Base-by-base conservation (phyloP, 768 basidiomycete species). In the Pilatotrama ljubarskyi region DNA sequence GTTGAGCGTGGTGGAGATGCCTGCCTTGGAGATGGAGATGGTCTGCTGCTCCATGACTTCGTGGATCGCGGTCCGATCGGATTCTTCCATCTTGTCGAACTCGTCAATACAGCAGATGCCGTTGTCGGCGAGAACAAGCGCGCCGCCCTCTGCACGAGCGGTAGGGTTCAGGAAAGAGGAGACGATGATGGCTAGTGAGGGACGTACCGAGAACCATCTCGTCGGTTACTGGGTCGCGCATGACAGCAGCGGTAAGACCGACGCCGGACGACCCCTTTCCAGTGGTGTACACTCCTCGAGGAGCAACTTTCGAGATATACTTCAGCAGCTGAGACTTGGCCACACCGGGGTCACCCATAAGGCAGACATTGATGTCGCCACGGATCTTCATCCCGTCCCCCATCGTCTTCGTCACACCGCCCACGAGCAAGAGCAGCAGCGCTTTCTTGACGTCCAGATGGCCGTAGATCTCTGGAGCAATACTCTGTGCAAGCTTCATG, bases 11-110 rank as follows among this genome's bases (percentile, higher is more conserved):
- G 97, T 99, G 9, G 96, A 95, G 70, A 99, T 99, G 22, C 97
- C 97, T 5, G 97, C 97, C 75, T 98, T 99, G 42, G 97, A 97
- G 63, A 99, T 99, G 2, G 96, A 98, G 57, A 99, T 98, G 0
- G 97, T 99, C 76, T 99, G 97, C 74, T 98, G 97, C 76, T 98
- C 96, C 97, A 99, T 99, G 61, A 99, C 97, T 82, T 99, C 97
- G 77, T 99, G 97, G 62, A 99, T 98, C 14, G 97, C 93, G 2
- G 97, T 98, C 66, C 97, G 82, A 73, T 98, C 97, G 0, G 93
- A 74, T 76, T 99, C 97, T 66, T 98, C 97, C 97, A 99, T 99
- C 74, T 99, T 98, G 78, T 99, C 97, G 70, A 99, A 99, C 72
- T 99, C 97, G 66, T 99, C 97, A 63, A 99, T 99, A 74, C 96